Evolutionary conservation across 208 protist species (phyloP).

Genomic region (Crithidia sp.): DNA sequence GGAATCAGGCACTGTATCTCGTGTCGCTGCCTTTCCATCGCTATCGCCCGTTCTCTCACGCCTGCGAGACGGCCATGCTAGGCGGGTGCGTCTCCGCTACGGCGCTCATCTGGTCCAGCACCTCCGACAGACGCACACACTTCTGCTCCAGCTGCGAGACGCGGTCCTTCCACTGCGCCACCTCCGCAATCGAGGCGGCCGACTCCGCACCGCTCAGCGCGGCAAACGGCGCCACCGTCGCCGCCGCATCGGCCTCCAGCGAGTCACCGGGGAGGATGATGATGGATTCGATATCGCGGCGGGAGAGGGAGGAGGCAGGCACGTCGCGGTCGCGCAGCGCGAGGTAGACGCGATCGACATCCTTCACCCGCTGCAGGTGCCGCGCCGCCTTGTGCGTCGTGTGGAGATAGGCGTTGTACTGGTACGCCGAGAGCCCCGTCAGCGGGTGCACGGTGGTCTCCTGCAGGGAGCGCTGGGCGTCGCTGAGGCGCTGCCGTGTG

Average conservation of each 20-base stretch:
- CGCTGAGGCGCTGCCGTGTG: slow-evolving; percentile 46
- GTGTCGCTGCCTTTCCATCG: not conserved
- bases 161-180: slow-evolving; percentile 29
- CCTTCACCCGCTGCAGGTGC: slow-evolving; percentile 60
- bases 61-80: slow-evolving; percentile 52
- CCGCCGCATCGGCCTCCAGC: slow-evolving; percentile 23
- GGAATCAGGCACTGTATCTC: not conserved
- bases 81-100: slow-evolving; percentile 50
- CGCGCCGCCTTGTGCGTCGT: slow-evolving; percentile 41
- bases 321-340: slow-evolving; percentile 48
- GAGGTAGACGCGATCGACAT: slow-evolving; percentile 61
- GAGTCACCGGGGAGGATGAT: slow-evolving; percentile 36
- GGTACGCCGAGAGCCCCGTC: slow-evolving; percentile 49
- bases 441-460: slow-evolving; percentile 45
- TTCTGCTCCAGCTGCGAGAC: slow-evolving; percentile 46
- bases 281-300: slow-evolving; percentile 58
- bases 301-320: slow-evolving; percentile 51
- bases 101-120: slow-evolving; percentile 51
- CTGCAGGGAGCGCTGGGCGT: slow-evolving; percentile 40
- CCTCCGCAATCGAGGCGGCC: slow-evolving; percentile 24
- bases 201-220: not conserved
- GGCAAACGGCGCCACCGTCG: not conserved
- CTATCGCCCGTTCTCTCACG: not conserved
- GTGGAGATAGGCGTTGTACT: slow-evolving; percentile 50
- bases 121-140: slow-evolving; percentile 36